Evolutionary conservation across 257 asterid species (phyloP).

Genomic region (Ajuga chamaepitys): DNA sequence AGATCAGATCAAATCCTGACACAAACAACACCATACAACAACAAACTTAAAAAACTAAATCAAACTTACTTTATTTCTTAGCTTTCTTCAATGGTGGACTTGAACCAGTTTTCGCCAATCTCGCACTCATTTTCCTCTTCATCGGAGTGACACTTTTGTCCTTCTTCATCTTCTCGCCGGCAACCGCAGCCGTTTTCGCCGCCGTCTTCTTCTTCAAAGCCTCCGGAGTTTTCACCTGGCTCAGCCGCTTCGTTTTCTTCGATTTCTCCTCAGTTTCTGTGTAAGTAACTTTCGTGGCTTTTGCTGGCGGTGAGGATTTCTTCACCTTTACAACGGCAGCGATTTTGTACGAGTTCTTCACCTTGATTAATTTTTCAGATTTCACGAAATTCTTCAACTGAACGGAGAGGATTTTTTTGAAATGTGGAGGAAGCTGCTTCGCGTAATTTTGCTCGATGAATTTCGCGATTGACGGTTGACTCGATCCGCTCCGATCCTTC

Average conservation of each 20-base stretch:
- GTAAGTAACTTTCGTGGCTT: background rate
- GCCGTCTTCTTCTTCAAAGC: slow-evolving; percentile 27
- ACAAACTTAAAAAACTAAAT: background rate
- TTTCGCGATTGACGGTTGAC: slow-evolving; percentile 61
- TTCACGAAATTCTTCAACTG: slow-evolving; percentile 49
- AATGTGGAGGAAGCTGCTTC: slow-evolving; percentile 37
- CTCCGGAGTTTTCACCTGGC: slow-evolving; percentile 52
- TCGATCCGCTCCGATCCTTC: slow-evolving; percentile 53
- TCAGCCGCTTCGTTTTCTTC: slow-evolving; percentile 41
- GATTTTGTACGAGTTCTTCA: slow-evolving; percentile 46
- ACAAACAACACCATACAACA: background rate
- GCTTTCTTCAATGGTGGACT: slow-evolving; percentile 21
- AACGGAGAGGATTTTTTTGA: slow-evolving; percentile 32
- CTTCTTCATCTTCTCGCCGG: slow-evolving; percentile 10
- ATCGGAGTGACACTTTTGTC: background rate
- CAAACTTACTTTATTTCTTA: slow-evolving; percentile 12
- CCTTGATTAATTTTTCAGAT: slow-evolving; percentile 37
- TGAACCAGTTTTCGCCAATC: background rate
- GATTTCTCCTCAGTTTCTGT: slow-evolving; percentile 20
- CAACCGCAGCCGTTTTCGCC: slow-evolving; percentile 3
- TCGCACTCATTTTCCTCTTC: slow-evolving; percentile 16
- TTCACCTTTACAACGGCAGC: slow-evolving; percentile 20
- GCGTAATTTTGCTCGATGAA: slow-evolving; percentile 39
- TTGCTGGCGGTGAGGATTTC: background rate
- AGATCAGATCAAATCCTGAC: background rate